Evolutionary conservation across 177 flowering plant genomes (phyloP).

Genomic region (Vitis hybrid): DNA sequence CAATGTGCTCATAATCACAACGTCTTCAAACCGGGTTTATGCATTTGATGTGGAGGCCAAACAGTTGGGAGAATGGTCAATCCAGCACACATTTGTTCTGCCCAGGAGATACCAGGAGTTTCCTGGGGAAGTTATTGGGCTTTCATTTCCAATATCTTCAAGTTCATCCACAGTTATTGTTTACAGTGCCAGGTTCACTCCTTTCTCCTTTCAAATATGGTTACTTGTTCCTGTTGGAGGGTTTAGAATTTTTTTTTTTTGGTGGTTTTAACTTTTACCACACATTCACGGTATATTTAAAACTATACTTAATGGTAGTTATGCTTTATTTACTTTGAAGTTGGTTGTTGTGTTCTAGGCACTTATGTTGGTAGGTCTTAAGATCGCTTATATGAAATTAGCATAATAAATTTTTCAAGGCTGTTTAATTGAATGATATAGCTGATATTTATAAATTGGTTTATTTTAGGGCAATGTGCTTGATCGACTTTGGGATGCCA

Average conservation of each 20-base stretch:
- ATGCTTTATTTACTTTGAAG: no score
- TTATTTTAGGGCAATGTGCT: conserved; percentile 78
- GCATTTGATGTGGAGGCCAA: conserved; percentile 87
- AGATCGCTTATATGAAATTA: no score
- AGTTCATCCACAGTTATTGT: conserved; percentile 62
- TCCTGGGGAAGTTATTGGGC: conserved; percentile 96
- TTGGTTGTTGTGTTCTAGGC: no score
- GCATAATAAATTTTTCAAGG: background rate
- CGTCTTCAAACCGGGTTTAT: conserved; percentile 86
- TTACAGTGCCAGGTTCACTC: conserved; percentile 83
- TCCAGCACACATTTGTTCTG: conserved; percentile 49
- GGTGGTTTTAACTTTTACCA: background rate
- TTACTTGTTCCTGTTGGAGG: background rate
- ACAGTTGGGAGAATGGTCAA: conserved; percentile 89
- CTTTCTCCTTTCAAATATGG: background rate
- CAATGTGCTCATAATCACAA: conserved; percentile 73
- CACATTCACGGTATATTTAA: background rate
- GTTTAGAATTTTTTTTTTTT: background rate
- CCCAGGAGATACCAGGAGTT: conserved; percentile 85
- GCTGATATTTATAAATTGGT: background rate
- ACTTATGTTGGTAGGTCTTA: no score
- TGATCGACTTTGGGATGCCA: conserved; percentile 75
- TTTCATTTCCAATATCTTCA: conserved; percentile 67
- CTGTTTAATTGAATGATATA: background rate
- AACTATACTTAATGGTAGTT: no score